Base-by-base conservation (phyloP, 805 yeast species). In the Starmerella bombicola region DNA sequence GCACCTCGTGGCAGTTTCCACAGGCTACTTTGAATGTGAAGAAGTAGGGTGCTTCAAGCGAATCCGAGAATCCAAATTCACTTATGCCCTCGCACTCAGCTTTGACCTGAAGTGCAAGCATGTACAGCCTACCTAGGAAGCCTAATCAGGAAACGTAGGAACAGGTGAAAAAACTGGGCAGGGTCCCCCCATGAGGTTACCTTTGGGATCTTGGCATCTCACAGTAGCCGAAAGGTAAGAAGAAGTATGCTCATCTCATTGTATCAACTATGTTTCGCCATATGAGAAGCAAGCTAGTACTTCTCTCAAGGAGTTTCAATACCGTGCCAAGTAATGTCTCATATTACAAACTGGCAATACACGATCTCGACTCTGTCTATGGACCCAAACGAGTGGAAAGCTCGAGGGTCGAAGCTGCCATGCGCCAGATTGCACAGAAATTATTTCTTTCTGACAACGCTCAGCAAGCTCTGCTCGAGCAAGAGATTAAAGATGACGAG, bases 11-110 rank as follows among this genome's bases (percentile, higher is more conserved):
- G 61, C 98, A 88, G 30, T 71, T 68, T 1, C 79, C 76, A 58
- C 98, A 88, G 48, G 70, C 70, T 13, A 85, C 67, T 42, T 66
- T 69, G 62, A 88, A 83, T 1, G 79, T 69, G 60, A 78, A 88
- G 49, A 79, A 84, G 52, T 75, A 84, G 0, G 91, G 88, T 1
- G 61, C 50, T 9, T 63, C 66, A 2, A 68, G 64, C 0, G 74
- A 59, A 54, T 88, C 95, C 3, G 66, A 59, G 3, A 88, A 80
- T 34, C 62, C 61, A 4, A 83, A 56, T 28, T 65, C 68, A 12
- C 71, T 69, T 28, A 80, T 75, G 43, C 73, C 74, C 16, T 66
- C 65, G 30, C 76, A 64, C 29, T 70, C 71, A 6, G 72, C 79
- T 16, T 56, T 43, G 17, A 62, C 42, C 25, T 49, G 45, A 12